Evolutionary conservation across 1,139 yeast species (phyloP).

Genomic region (Yueomyces sp.): DNA sequence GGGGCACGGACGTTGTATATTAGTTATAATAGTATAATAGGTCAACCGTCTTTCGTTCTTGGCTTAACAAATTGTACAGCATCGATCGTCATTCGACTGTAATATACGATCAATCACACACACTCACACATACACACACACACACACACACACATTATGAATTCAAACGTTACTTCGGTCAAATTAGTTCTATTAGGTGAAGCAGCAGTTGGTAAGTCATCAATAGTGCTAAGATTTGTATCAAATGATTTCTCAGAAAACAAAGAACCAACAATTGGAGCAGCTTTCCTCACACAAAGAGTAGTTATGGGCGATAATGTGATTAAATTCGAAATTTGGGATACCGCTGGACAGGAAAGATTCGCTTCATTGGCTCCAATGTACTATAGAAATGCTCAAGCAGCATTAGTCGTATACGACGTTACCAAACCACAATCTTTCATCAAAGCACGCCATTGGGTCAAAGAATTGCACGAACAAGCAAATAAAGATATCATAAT

Average conservation of each 20-base stretch:
- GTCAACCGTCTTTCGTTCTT: too few species aligned
- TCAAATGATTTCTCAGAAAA: slow-evolving; percentile 94
- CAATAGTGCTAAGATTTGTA: slow-evolving; percentile 83
- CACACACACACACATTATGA: slow-evolving; percentile 6
- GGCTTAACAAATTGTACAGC: too few species aligned
- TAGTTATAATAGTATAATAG: too few species aligned
- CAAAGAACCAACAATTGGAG: slow-evolving; percentile 95
- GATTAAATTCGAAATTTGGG: slow-evolving; percentile 96
- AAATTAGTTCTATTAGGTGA: slow-evolving; percentile 87
- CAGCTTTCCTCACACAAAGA: slow-evolving; percentile 91
- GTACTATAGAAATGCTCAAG: slow-evolving; percentile 98
- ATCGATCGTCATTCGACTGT: too few species aligned
- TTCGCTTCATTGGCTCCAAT: slow-evolving; percentile 95
- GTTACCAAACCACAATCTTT: slow-evolving; percentile 95
- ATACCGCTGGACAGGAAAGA: slow-evolving; percentile 96
- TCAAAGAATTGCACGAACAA: slow-evolving; percentile 89
- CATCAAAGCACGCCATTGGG: slow-evolving; percentile 98
- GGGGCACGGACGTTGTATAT: too few species aligned
- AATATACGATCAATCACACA: too few species aligned
- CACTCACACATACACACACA: too few species aligned
- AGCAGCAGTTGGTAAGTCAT: slow-evolving; percentile 96
- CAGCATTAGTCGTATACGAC: slow-evolving; percentile 92
- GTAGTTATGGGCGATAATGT: slow-evolving; percentile 84
- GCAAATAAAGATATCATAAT: slow-evolving; percentile 84
- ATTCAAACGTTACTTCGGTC: slow-evolving; percentile 47